These are phyloP conservation scores for Coemansia javaensis DNA, from an alignment of 192 early-diverging fungal genomes.

Conservation along the genomic window DNA sequence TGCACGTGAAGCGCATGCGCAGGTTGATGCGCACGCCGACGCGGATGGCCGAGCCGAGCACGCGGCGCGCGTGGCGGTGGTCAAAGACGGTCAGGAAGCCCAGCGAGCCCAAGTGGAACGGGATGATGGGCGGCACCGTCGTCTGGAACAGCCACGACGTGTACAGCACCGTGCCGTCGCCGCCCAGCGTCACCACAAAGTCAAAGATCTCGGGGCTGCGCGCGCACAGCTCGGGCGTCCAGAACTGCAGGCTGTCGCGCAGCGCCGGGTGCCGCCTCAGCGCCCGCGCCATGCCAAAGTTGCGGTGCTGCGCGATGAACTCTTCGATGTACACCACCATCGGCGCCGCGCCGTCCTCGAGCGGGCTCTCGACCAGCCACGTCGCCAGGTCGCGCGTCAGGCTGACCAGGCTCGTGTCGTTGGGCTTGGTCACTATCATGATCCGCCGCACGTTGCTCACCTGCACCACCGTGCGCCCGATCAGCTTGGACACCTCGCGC, in stretches of 20 bases:
- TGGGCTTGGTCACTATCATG: conserved; percentile 77
- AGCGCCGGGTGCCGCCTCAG: conserved; percentile 37
- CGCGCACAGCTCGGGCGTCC: conserved; percentile 72
- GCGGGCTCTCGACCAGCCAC: conserved; percentile 55
- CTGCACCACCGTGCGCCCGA: conserved; percentile 55
- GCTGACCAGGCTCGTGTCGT: conserved; percentile 58
- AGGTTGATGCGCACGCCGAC: conserved; percentile 77
- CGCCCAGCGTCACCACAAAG: conserved; percentile 90
- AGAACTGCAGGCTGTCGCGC: conserved; percentile 58
- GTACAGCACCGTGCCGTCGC: conserved; percentile 93
- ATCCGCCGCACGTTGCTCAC: conserved; percentile 48
- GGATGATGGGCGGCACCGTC: conserved; percentile 85
- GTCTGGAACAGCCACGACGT: conserved; percentile 87
- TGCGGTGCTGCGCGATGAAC: conserved; percentile 52
- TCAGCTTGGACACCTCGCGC: conserved; percentile 65
- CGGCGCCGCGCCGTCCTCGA: conserved; percentile 8
- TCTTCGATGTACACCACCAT: conserved; percentile 59
- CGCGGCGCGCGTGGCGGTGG: conserved; percentile 55
- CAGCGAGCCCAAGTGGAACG: conserved; percentile 89
- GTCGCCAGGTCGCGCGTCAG: conserved; percentile 65
- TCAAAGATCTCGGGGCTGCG: conserved; percentile 69
- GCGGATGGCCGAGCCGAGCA: conserved; percentile 59
- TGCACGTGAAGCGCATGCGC: conserved; percentile 87
- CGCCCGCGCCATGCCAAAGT: conserved; percentile 55
- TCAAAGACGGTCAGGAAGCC: conserved; percentile 94